Evolutionary conservation across 2,329 filamentous ascomycete genomes (phyloP).

Genomic region (Cladosporium sp.): DNA sequence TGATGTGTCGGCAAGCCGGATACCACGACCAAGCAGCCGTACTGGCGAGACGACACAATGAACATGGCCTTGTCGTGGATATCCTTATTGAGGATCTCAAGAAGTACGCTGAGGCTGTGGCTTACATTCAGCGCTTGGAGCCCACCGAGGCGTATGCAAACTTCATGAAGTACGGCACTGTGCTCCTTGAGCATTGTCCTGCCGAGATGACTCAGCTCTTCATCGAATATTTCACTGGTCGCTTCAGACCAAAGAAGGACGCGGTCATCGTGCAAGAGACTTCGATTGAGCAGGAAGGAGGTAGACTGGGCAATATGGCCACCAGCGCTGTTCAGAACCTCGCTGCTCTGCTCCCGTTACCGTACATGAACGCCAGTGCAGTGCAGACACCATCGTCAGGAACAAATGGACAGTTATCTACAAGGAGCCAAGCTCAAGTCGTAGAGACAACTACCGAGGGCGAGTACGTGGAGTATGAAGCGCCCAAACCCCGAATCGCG

Average conservation of each 20-base stretch:
- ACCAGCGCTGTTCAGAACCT: constrained; percentile 80
- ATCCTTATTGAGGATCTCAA: constrained; percentile 95
- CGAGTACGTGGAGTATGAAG: constrained; percentile 59
- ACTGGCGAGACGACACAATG: constrained; percentile 86
- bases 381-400: constrained; percentile 46
- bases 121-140: constrained; percentile 86
- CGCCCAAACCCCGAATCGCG: constrained; percentile 78
- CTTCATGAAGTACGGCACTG: constrained; percentile 90
- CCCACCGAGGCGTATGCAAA: constrained; percentile 79
- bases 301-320: constrained; percentile 43
- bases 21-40: constrained; percentile 97
- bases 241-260: constrained; percentile 69
- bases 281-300: constrained; percentile 29
- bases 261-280: constrained; percentile 47
- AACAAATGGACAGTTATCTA: constrained; percentile 29
- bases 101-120: constrained; percentile 78
- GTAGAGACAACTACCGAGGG: constrained; percentile 50
- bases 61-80: constrained; percentile 89
- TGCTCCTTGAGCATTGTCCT: constrained; percentile 82
- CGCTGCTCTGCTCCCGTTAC: constrained; percentile 74
- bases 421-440: constrained; percentile 52
- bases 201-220: constrained; percentile 79
- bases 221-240: constrained; percentile 89
- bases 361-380: constrained; percentile 69
- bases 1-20: constrained; percentile 94